Base-by-base conservation (phyloP, 2,329 filamentous ascomycete species). In the Calonectria pteridis region DNA sequence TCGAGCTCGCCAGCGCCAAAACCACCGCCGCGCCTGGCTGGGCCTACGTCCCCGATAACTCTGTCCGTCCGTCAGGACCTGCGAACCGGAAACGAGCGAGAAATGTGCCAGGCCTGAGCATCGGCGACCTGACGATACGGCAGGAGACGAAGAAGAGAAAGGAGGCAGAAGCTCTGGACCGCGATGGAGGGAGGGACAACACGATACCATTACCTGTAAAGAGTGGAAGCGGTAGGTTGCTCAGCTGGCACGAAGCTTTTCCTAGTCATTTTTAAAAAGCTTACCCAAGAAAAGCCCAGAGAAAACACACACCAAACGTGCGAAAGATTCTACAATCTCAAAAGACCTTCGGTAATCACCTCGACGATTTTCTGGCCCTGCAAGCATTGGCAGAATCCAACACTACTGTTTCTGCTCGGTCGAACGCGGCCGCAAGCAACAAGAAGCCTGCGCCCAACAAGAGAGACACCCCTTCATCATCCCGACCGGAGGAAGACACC, bases 21-120 rank as follows among this genome's bases (percentile, higher is more conserved):
- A 92, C 92, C 20, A 91, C 91, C 55, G 88, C 90, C 55, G 94
- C 95, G 1, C 95, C 96, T 1, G 96, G 96, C 81, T 98, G 95
- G 94, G 95, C 95, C 16, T 98, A 98, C 83, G 94, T 98, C 1
- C 93, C 95, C 35, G 95, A 98, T 82, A 92, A 90, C 82, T 89
- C 84, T 51, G 88, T 90, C 70, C 88, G 90, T 16, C 88, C 91
- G 13, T 89, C 89, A 67, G 88, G 88, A 73, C 88, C 86, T 72
- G 85, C 86, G 76, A 90, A 89, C 87, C 90, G 94, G 75, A 98
- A 97, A 85, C 93, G 95, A 80, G 92, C 91, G 35, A 90, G 94
- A 75, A 90, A 88, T 80, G 84, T 89, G 73, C 87, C 87, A 6
- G 87, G 82, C 7, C 82, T 86, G 33, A 90, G 86, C 76, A 84